phyloP scores from a whole-genome alignment of 352 stramenopile species.

The Aphanomyces astaci region DNA sequence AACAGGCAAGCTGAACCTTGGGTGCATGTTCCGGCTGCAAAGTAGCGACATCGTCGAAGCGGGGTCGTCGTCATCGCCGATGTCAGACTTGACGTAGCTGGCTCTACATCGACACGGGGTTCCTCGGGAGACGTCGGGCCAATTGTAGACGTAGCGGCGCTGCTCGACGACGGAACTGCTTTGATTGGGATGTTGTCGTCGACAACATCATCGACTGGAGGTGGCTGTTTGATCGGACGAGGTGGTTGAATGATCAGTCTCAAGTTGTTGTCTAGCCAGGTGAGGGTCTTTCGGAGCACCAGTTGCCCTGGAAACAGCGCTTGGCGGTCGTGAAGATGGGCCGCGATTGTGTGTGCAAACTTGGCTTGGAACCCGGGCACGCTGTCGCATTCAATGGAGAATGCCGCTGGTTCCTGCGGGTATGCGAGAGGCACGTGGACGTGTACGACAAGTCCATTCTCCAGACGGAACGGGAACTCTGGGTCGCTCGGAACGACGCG shows the following conservation, averaged over 20 bases:
- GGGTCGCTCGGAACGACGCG: slow-evolving; percentile 16
- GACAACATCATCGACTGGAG: neutral
- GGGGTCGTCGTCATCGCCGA: neutral
- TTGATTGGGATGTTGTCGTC: no score
- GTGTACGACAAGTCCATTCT: slow-evolving; percentile 1
- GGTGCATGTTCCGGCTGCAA: neutral
- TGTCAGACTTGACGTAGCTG: neutral
- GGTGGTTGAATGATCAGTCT: slow-evolving; percentile 23
- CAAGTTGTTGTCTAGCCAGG: slow-evolving; percentile 81
- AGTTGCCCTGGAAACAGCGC: slow-evolving; percentile 39
- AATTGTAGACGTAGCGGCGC: neutral
- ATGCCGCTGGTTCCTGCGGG: slow-evolving; percentile 31
- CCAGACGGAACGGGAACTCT: slow-evolving; percentile 14
- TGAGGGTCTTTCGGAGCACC: slow-evolving; percentile 60
- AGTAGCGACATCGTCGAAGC: slow-evolving; percentile 3
- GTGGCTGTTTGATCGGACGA: neutral
- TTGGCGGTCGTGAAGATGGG: slow-evolving; percentile 34
- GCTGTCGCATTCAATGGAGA: slow-evolving; percentile 4
- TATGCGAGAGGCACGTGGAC: slow-evolving; percentile 40
- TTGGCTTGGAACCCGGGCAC: slow-evolving; percentile 30
- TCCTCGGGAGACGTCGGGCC: neutral
- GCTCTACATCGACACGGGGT: neutral
- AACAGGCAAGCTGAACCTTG: slow-evolving; percentile 26
- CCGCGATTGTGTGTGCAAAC: slow-evolving; percentile 30
- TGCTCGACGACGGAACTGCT: neutral